Base-by-base conservation (phyloP, 345 rosid species). In the Eucalyptus regnans region DNA sequence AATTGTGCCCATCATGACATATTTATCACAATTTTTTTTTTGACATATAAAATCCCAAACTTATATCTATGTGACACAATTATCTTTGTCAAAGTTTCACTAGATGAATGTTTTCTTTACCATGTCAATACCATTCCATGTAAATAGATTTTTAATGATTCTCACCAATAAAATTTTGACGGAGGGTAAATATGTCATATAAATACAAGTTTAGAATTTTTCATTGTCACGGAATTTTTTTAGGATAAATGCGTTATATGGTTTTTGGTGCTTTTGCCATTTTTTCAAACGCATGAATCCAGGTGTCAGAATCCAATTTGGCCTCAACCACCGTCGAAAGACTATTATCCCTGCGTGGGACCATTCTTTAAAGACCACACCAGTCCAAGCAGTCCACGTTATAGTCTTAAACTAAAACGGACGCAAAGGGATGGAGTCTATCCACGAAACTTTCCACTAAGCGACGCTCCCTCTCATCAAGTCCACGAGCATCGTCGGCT, bases 151-250 rank as follows among this genome's bases (percentile, higher is more conserved):
- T 56, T 56, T 5, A 23, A 56, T 56, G 29, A 4, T 22, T 56
- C 3, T 56, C 62, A 56, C 0, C 4, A 0, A 23, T 3, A 56
- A 25, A 56, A 56, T 23, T 56, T 23, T 23, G 62, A 56, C 0
- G 13, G 1, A 56, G 0, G 3, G 62, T 23, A 56, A 56, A 56
- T 4, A 23, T 9, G 12, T 56, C 13, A 23, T 2, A 9, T 23
- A 23, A 1, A 23, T 56, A 23, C 8, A 23, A 4, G 29, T 9
- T 22, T 22, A 9, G 2, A 56, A 22, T 22, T 22, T 56, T 56
- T 56, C 41, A 56, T 10, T 22, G 0, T 56, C 62, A 56, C 0
- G 0, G 12, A 56, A 4, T 22, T 56, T 22, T 20, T 56, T 56
- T 23, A 56, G 27, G 25, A 52, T 20, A 52, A 20, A 20, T 20